Conservation (phyloP, 2,329 filamentous ascomycete genomes). For the Davidsoniella australis region DNA sequence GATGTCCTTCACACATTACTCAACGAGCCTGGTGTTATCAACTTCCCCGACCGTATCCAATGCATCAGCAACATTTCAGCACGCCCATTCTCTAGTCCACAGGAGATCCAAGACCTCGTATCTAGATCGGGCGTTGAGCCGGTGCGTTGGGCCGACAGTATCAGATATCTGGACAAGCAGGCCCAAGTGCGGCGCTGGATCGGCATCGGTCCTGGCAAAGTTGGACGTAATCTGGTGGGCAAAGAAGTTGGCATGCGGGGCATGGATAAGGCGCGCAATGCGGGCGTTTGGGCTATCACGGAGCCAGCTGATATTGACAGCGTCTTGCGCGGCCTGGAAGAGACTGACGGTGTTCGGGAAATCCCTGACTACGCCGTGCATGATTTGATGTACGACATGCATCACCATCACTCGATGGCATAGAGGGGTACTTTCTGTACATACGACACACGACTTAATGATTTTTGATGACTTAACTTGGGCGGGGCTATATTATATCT, state of each 20-base stretch:
- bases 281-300: slow-evolving; percentile 83
- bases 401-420: not conserved
- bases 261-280: slow-evolving; percentile 64
- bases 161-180: slow-evolving; percentile 74
- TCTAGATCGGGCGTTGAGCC: slow-evolving; percentile 79
- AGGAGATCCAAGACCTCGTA: slow-evolving; percentile 61
- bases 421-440: not conserved
- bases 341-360: slow-evolving; percentile 39
- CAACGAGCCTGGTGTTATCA: slow-evolving; percentile 45
- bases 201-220: slow-evolving; percentile 84
- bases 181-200: slow-evolving; percentile 71
- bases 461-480: not conserved
- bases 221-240: slow-evolving; percentile 80
- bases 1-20: slow-evolving; percentile 55
- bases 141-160: slow-evolving; percentile 86
- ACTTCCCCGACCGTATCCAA: slow-evolving; percentile 56
- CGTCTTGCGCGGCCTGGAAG: slow-evolving; percentile 45
- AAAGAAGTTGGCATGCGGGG: slow-evolving; percentile 85
- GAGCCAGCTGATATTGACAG: slow-evolving; percentile 62
- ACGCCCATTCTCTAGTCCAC: slow-evolving; percentile 54
- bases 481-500: not conserved
- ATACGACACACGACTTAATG: not conserved
- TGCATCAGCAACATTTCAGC: slow-evolving; percentile 80
- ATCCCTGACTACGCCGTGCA: slow-evolving; percentile 10
- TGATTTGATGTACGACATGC: slow-evolving; percentile 1